Conservation (phyloP, 768 basidiomycete genomes). For the Hirschioporus abietinus region DNA sequence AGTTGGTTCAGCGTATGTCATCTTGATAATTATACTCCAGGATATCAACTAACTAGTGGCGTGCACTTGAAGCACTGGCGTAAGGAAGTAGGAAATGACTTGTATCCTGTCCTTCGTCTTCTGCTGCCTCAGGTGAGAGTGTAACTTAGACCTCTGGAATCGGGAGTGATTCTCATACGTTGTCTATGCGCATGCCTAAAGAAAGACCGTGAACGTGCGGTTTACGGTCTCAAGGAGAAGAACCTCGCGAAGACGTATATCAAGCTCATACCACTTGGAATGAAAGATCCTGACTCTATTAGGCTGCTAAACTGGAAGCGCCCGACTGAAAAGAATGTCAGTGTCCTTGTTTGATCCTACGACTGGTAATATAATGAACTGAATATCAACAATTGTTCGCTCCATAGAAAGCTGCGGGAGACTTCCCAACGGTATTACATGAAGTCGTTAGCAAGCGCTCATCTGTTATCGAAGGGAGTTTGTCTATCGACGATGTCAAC, state of each 20-base stretch:
- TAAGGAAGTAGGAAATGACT: conserved; percentile 74
- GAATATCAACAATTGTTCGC: conserved; percentile 3
- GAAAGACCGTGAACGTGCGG: conserved; percentile 91
- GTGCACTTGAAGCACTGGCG: conserved; percentile 66
- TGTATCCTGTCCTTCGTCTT: conserved; percentile 86
- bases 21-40: conserved; percentile 3
- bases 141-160: conserved; percentile 1
- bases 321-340: conserved; percentile 62
- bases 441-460: conserved; percentile 84
- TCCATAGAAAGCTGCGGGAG: conserved; percentile 64
- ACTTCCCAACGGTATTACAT: conserved; percentile 82
- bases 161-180: not conserved
- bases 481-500: conserved; percentile 85
- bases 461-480: conserved; percentile 66
- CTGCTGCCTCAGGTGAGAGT: conserved; percentile 76
- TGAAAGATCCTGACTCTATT: conserved; percentile 73
- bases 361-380: conserved; percentile 1
- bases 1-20: conserved; percentile 76
- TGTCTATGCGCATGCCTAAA: conserved; percentile 25
- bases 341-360: conserved; percentile 19
- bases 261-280: conserved; percentile 79
- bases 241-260: conserved; percentile 91
- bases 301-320: conserved; percentile 88
- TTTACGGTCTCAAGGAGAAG: conserved; percentile 94
- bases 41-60: conserved; percentile 16